Conservation (phyloP, 2,329 filamentous ascomycete species). For the Fusarium odoratissimum region DNA sequence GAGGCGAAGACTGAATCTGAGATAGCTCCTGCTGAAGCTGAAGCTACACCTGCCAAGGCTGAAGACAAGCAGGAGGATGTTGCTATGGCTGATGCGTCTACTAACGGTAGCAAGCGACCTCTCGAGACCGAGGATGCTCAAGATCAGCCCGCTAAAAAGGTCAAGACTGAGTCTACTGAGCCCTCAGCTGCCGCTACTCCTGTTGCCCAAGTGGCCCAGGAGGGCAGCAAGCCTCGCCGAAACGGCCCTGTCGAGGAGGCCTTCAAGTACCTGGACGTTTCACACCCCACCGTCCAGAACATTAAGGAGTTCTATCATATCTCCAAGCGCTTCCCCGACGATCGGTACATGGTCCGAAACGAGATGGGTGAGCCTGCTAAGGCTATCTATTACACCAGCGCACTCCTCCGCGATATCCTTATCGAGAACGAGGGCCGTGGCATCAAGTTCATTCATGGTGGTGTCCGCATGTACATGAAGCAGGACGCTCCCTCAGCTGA, state of each 20-base stretch:
- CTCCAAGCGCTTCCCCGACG: constrained; percentile 83
- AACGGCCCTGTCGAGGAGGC: constrained; percentile 81
- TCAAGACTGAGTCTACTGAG: constrained; percentile 54
- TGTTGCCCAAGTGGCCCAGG: constrained; percentile 42
- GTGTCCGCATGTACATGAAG: constrained; percentile 99
- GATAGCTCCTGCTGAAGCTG: constrained; percentile 44
- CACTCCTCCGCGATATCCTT: constrained; percentile 86
- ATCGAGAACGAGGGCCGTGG: constrained; percentile 88
- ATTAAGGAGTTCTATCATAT: constrained; percentile 90
- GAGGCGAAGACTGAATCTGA: constrained; percentile 51
- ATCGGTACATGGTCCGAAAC: constrained; percentile 97
- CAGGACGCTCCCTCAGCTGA: constrained; percentile 90
- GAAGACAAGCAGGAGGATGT: constrained; percentile 46
- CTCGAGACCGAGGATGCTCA: constrained; percentile 51
- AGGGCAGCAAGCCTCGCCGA: constrained; percentile 52
- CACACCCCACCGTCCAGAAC: constrained; percentile 79
- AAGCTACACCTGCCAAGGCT: not conserved
- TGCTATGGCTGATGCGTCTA: constrained; percentile 46
- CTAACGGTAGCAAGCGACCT: constrained; percentile 51
- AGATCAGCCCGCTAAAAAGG: constrained; percentile 60
- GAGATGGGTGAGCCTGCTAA: constrained; percentile 87
- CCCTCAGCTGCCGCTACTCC: constrained; percentile 37
- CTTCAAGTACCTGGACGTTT: constrained; percentile 86
- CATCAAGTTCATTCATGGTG: constrained; percentile 95
- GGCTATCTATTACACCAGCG: constrained; percentile 95